Conservation (phyloP, 768 basidiomycete genomes). For the Tulasnella sp. region DNA sequence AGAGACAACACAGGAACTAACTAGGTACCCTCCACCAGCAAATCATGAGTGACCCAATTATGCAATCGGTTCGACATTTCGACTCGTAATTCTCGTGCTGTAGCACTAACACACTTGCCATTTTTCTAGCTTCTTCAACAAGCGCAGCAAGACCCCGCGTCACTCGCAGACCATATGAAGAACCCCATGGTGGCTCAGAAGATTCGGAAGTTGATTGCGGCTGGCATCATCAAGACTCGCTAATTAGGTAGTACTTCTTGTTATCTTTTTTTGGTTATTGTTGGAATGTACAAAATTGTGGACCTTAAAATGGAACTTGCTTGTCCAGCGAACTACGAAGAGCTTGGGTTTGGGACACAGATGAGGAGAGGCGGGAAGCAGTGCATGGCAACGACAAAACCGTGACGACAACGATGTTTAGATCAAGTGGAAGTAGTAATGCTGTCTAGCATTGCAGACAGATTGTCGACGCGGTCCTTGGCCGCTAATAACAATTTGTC, state of each 20-base stretch:
- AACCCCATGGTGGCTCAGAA: slow-evolving; percentile 75
- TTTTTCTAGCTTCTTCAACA: slow-evolving; percentile 73
- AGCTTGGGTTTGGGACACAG: background rate
- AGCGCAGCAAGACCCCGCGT: slow-evolving; percentile 82
- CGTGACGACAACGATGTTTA: background rate
- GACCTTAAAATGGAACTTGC: background rate
- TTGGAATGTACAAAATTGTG: slow-evolving; percentile 3
- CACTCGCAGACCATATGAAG: slow-evolving; percentile 95
- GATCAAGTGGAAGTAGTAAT: background rate
- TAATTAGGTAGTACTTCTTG: slow-evolving; percentile 39
- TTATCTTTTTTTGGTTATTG: background rate
- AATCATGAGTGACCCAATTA: slow-evolving; percentile 87
- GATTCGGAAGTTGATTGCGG: slow-evolving; percentile 85
- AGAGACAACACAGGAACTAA: slow-evolving; percentile 1
- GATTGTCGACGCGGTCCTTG: slow-evolving; percentile 3
- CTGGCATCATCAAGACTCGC: slow-evolving; percentile 88
- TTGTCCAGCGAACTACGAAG: background rate
- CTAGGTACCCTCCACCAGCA: slow-evolving; percentile 42
- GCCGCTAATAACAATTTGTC: slow-evolving; percentile 1
- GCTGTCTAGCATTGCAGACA: background rate
- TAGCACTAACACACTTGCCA: background rate
- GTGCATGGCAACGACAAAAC: background rate
- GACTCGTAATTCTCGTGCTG: background rate
- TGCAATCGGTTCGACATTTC: slow-evolving; percentile 57
- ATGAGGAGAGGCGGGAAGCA: background rate